Evolutionary conservation across 2,329 filamentous ascomycete species (phyloP).

Genomic region (Lachnellula willkommii): DNA sequence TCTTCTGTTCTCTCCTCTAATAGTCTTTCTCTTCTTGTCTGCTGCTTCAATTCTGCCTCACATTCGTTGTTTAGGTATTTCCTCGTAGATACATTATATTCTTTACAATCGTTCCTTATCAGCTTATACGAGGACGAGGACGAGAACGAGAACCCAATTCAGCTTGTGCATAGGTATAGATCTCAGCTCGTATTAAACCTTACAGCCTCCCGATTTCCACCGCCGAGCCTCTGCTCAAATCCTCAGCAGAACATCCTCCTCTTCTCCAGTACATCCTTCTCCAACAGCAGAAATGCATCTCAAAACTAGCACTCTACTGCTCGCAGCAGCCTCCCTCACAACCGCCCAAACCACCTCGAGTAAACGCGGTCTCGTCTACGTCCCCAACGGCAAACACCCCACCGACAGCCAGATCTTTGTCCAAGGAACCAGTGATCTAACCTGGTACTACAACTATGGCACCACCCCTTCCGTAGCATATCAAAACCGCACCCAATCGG

Average conservation of each 20-base stretch:
- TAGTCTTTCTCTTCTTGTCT: neutral
- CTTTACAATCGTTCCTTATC: neutral
- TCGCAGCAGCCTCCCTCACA: slow-evolving; percentile 8
- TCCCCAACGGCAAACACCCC: slow-evolving; percentile 49
- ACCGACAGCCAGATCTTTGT: slow-evolving; percentile 64
- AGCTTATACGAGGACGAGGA: neutral
- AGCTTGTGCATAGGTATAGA: neutral
- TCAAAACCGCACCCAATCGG: slow-evolving; percentile 42
- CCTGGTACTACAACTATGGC: slow-evolving; percentile 84
- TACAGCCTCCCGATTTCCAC: neutral
- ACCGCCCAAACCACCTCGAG: slow-evolving; percentile 7
- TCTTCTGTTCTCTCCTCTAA: neutral
- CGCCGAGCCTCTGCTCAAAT: neutral
- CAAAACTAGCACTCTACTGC: slow-evolving; percentile 6
- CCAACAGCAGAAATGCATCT: slow-evolving; percentile 11
- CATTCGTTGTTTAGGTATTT: neutral
- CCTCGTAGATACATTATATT: neutral
- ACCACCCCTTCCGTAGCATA: slow-evolving; percentile 50
- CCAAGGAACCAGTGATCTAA: slow-evolving; percentile 51
- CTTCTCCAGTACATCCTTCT: neutral
- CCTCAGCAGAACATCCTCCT: neutral
- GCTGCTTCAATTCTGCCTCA: neutral
- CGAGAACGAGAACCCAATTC: neutral
- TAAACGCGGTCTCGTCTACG: slow-evolving; percentile 71
- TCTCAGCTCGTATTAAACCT: neutral